Base-by-base conservation (phyloP, 2,329 filamentous ascomycete species). In the Stagonosporopsis cucurbitacearum region DNA sequence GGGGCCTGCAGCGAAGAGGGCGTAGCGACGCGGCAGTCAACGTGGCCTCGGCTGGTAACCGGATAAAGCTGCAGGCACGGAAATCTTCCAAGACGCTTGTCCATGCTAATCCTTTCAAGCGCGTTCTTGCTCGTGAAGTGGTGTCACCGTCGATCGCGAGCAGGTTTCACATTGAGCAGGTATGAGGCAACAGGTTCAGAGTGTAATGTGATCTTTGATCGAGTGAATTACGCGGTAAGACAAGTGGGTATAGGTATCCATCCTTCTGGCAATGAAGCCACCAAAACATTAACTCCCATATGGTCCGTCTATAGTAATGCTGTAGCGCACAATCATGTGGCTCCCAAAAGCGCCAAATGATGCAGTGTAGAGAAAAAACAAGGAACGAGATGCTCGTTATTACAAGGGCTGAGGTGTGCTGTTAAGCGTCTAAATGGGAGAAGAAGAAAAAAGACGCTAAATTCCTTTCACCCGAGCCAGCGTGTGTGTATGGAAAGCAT, bases 401-500 rank as follows among this genome's bases (percentile, higher is more conserved):
- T 75, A 74, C 62, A 75, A 73, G 56, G 47, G 57, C n/a, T 50
- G 47, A 33, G 33, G 25, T 53, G 39, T 49, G 53, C 47, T 42
- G 66, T 53, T 57, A 71, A 60, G 63, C 67, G 63, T 64, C 65
- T 67, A 72, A 62, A 60, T 47, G 60, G 57, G 19, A 43, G 59
- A 49, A 50, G 60, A 49, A 50, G 60, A 54, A 54, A 53, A 55
- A 44, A 19, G 50, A 65, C 59, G 58, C 58, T 55, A 37, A 58
- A 60, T 66, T 69, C 67, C 69, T 53, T 70, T 60, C 67, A 74
- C 72, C 67, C 71, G 71, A 67, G 61, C 72, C 71, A 67, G 72
- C 72, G 71, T 51, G 70, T 73, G 71, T 70, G 26, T 40, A 23
- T n/a, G 63, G 66, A 59, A 61, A 61, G 51, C 50, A 57, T 60